Conservation (phyloP, 192 early-diverging fungal species). For the Pilaira anomala region DNA sequence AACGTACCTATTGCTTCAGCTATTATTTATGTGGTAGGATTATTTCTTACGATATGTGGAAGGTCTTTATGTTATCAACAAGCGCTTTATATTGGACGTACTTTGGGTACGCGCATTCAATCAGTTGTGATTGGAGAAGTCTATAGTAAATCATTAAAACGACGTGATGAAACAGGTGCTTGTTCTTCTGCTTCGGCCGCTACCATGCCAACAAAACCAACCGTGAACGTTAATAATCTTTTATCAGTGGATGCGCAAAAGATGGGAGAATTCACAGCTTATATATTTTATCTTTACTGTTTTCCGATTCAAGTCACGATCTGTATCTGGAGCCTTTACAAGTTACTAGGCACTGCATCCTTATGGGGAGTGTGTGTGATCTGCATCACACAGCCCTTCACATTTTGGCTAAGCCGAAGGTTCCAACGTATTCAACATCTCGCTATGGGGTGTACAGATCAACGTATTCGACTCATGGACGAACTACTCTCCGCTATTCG, state of each 20-base stretch:
- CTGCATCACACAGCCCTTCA: slow-evolving; percentile 58
- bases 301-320: slow-evolving; percentile 65
- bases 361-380: slow-evolving; percentile 71
- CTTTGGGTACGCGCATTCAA: slow-evolving; percentile 57
- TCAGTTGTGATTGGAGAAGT: slow-evolving; percentile 35
- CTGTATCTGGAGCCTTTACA: slow-evolving; percentile 65
- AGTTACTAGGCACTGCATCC: slow-evolving; percentile 76
- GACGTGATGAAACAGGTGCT: slow-evolving; percentile 29
- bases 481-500: slow-evolving; percentile 87
- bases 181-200: slow-evolving; percentile 22
- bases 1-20: slow-evolving; percentile 27
- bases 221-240: slow-evolving; percentile 50
- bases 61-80: slow-evolving; percentile 48
- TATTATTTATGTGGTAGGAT: slow-evolving; percentile 57
- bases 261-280: slow-evolving; percentile 45
- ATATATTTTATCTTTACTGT: slow-evolving; percentile 60
- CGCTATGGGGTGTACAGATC: slow-evolving; percentile 62
- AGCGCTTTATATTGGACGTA: slow-evolving; percentile 61
- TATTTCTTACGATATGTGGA: slow-evolving; percentile 46
- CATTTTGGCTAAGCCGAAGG: slow-evolving; percentile 43
- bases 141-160: slow-evolving; percentile 31
- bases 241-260: slow-evolving; percentile 61
- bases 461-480: slow-evolving; percentile 76
- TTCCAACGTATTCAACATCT: slow-evolving; percentile 49
- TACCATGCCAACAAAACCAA: slow-evolving; percentile 20